Evolutionary conservation across 306 rosid species (phyloP), one percentile per base, ranked within the genome.

Genomic region (Hippophae tibetana): DNA sequence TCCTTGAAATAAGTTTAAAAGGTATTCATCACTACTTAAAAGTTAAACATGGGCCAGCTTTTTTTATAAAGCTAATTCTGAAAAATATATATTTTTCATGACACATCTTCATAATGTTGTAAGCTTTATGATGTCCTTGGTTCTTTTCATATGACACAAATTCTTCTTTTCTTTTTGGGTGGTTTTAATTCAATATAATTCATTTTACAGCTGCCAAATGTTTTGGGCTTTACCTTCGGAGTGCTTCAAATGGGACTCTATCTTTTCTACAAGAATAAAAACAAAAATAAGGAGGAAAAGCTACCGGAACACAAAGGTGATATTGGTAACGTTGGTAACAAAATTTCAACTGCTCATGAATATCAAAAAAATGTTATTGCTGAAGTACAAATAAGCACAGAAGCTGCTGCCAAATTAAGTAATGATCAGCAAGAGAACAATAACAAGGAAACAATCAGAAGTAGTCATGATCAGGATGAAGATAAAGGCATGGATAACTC

Each of bases 191-290:
- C 5, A 31, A 31, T 31, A 31, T 42, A 9, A 38, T 26, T 3
- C 14, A 43, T 59, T 13, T 12, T 61, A 66, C 94, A 93, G 99
- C 86, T 85, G 61, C 99, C 99, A 61, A 93, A 93, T 70, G 60
- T 88, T 1, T 66, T 88, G 63, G 99, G 99, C 6, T 52, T 88
- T 25, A 46, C 79, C 57, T 84, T 88, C 26, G 99, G 99, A 50
- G 69, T 81, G 2, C 81, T 82, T 64, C 99, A 93, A 63, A 88
- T 93, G 87, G 76, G 70, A 42, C 75, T 93, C 3, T 86, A 86
- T 47, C 58, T 49, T 14, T 52, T 82, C 26, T 93, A 78, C 79
- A 78, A 78, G 72, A 88, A 84, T 9, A 23, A 56, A 54, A 76
- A 68, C 69, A 68, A 67, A 1, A 57, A 52, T 0, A 7, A 2